phyloP scores from a whole-genome alignment of 768 basidiomycete genomes.

The Russula compacta region DNA sequence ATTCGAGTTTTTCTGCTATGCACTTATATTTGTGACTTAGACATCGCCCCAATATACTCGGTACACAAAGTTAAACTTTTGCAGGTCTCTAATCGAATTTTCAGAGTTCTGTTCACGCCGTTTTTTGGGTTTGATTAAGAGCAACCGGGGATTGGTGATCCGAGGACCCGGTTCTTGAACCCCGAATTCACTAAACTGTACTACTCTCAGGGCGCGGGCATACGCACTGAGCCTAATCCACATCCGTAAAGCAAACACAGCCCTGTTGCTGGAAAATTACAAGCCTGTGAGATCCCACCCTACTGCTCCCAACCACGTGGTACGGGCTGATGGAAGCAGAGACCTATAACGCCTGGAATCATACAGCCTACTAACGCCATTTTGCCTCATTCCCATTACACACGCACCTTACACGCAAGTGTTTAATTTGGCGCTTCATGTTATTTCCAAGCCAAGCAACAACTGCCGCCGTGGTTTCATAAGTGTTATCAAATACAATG shows the following conservation, averaged over 20 bases:
- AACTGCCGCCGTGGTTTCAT: neutral
- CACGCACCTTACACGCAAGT: neutral
- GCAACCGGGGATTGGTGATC: conserved; percentile 31
- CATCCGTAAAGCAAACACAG: neutral
- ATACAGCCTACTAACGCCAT: neutral
- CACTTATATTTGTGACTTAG: too few species aligned
- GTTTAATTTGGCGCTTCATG: too few species aligned
- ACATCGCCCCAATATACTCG: too few species aligned
- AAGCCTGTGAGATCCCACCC: neutral
- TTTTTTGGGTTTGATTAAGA: conserved; percentile 24
- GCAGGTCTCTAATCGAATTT: too few species aligned
- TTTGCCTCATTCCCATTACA: neutral
- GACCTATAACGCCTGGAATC: neutral
- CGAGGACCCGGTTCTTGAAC: conserved; percentile 13
- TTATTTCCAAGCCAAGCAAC: too few species aligned
- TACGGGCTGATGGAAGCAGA: neutral
- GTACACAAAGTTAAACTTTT: too few species aligned
- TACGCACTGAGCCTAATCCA: too few species aligned
- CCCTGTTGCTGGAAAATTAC: neutral
- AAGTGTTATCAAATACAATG: neutral
- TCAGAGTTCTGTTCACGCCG: too few species aligned
- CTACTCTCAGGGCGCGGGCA: too few species aligned
- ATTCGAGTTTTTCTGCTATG: too few species aligned
- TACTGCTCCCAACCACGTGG: neutral
- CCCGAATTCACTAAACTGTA: neutral